Conservation (phyloP, 2,329 filamentous ascomycete species). For the Aspergillus ibericus region DNA sequence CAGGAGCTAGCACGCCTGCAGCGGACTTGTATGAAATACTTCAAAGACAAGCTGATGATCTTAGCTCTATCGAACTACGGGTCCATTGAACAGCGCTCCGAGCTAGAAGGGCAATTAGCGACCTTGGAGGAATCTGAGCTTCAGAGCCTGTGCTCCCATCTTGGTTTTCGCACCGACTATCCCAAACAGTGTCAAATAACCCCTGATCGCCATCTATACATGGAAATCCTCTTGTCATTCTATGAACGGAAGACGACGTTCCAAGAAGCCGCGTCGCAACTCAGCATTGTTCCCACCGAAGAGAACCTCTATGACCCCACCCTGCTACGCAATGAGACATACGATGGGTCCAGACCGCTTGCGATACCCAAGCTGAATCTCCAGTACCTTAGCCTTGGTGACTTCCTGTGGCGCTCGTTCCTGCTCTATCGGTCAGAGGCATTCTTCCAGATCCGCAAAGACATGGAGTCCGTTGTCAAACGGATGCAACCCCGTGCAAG, state of each 20-base stretch:
- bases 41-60: conserved; percentile 87
- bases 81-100: conserved; percentile 75
- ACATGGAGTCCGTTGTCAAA: conserved; percentile 80
- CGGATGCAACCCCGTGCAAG: conserved; percentile 70
- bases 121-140: conserved; percentile 74
- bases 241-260: conserved; percentile 81
- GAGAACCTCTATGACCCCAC: conserved; percentile 72
- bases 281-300: conserved; percentile 83
- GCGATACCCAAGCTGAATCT: conserved; percentile 93
- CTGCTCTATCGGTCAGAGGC: conserved; percentile 85
- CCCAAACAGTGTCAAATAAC: conserved; percentile 68
- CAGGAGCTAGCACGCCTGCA: conserved; percentile 75
- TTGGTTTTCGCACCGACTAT: conserved; percentile 82
- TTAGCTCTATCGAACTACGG: conserved; percentile 90
- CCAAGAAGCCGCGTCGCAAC: conserved; percentile 70
- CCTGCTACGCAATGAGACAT: conserved; percentile 77
- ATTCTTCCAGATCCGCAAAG: conserved; percentile 89
- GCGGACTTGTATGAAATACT: conserved; percentile 72
- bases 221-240: conserved; percentile 69
- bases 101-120: conserved; percentile 74
- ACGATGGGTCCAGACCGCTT: conserved; percentile 82
- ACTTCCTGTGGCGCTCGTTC: conserved; percentile 95
- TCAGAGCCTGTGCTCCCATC: conserved; percentile 62
- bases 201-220: conserved; percentile 53
- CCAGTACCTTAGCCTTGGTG: conserved; percentile 90